Conservation (phyloP, 805 yeast species). For the Kodamaea kaohsiungensis region DNA sequence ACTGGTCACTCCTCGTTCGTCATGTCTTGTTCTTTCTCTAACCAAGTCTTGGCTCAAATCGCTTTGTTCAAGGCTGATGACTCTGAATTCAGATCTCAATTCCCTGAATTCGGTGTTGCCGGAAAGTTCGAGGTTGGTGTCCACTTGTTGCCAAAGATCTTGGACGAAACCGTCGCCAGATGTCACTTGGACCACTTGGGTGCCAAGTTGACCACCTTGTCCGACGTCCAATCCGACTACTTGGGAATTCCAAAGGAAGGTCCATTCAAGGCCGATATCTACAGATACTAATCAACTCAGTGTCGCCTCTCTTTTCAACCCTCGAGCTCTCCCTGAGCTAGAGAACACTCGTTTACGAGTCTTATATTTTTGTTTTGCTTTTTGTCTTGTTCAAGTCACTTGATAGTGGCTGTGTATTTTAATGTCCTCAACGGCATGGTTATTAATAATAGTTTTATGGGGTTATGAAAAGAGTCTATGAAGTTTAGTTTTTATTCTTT, state of each 20-base stretch:
- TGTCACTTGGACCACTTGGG: conserved; percentile 95
- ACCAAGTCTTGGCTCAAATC: conserved; percentile 98
- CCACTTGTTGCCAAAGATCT: conserved; percentile 94
- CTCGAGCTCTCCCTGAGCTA: conserved; percentile 8
- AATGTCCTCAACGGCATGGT: conserved; percentile 14
- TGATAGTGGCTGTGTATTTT: conserved; percentile 9
- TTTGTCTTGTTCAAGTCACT: conserved; percentile 10
- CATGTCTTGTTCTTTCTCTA: conserved; percentile 99
- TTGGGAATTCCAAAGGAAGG: conserved; percentile 89
- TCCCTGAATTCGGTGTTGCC: conserved; percentile 88
- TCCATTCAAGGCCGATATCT: conserved; percentile 97
- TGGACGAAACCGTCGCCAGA: conserved; percentile 98
- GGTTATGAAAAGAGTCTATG: conserved; percentile 23
- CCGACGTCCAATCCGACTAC: conserved; percentile 87
- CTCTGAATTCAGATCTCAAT: conserved; percentile 72
- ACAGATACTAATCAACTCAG: conserved; percentile 73
- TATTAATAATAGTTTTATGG: conserved; percentile 11
- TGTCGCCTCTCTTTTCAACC: conserved; percentile 10
- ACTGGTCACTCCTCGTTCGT: conserved; percentile 99
- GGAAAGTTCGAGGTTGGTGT: conserved; percentile 92
- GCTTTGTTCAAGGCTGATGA: conserved; percentile 92
- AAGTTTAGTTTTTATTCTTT: conserved; percentile 16
- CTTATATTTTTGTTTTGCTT: conserved; percentile 10
- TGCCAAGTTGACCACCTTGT: conserved; percentile 77
- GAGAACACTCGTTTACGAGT: conserved; percentile 14